Base-by-base conservation (phyloP, 805 yeast species). In the Wickerhamiella galacta region DNA sequence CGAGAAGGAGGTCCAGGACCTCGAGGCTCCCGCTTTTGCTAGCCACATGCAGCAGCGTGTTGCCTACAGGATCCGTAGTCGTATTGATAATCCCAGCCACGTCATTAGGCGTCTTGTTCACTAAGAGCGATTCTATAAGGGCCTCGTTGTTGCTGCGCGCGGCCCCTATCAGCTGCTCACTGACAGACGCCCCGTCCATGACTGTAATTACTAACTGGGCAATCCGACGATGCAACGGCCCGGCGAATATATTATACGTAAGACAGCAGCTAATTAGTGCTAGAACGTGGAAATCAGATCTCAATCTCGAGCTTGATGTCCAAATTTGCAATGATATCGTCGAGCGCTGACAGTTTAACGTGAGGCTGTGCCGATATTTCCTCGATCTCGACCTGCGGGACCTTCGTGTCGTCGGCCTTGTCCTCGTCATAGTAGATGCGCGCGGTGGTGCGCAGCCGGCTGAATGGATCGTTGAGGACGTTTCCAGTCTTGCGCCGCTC, bases 61-160 rank as follows among this genome's bases (percentile, higher is more conserved):
- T 79, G 6, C 83, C 85, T 22, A 82, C 64, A 32, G 93, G 74
- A 45, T 82, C 81, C 35, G 61, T 67, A 12, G 93, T 62, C 6
- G 61, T 51, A 55, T 90, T 90, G 49, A 87, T 66, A 35, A 81
- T 51, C 6, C 49, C 51, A 1, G 70, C 61, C 10, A 64, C 48
- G 32, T 50, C 51, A 20, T 32, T 46, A 20, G 36, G 25, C 7
- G 39, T 33, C 27, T 41, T 38, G 20, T 57, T 65, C 16, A 56
- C 57, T 20, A 75, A 56, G 33, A 83, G 65, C 14, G 68, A 58
- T 20, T 66, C 61, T 29, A 83, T 56, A 32, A 87, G 65, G 39
- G 81, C 93, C 3, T 71, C 66, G 52, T 87, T 90, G 61, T 87
- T 79, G 54, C 95, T 65, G 50, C 96, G 72, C 6, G 92, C 74